Evolutionary conservation across 2,329 filamentous ascomycete genomes (phyloP).

Genomic region (Fusarium sp.): DNA sequence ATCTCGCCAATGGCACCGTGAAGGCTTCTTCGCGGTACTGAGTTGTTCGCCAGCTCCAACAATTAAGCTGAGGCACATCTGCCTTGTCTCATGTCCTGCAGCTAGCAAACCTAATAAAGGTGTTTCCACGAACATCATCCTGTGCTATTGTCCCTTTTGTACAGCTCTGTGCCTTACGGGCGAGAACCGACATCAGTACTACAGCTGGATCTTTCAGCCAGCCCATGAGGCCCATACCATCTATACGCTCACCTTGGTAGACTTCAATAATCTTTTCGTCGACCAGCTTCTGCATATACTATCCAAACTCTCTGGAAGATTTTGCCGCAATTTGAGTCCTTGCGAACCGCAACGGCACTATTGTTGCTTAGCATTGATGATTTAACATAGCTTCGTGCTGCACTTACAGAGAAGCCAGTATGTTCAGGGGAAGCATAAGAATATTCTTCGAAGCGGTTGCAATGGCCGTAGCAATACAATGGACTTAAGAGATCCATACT

Average conservation of each 20-base stretch:
- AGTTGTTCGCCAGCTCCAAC: slow-evolving; percentile 71
- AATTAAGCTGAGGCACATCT: slow-evolving; percentile 77
- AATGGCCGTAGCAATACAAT: slow-evolving; percentile 68
- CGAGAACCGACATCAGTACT: slow-evolving; percentile 12
- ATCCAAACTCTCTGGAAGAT: slow-evolving; percentile 68
- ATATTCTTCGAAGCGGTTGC: slow-evolving; percentile 69
- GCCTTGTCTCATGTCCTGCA: slow-evolving; percentile 83
- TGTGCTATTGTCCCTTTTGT: slow-evolving; percentile 57
- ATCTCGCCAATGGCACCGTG: slow-evolving; percentile 75
- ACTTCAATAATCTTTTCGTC: slow-evolving; percentile 63
- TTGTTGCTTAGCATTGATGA: slow-evolving; percentile 3
- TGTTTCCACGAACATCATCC: slow-evolving; percentile 76
- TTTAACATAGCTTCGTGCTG: not conserved
- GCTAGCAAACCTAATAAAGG: slow-evolving; percentile 68
- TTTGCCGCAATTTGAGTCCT: slow-evolving; percentile 59
- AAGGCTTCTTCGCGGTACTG: slow-evolving; percentile 68
- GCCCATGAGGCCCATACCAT: slow-evolving; percentile 62
- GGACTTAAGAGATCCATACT: slow-evolving; percentile 57
- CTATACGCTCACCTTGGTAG: slow-evolving; percentile 46
- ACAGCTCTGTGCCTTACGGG: slow-evolving; percentile 11
- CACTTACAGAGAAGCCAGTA: slow-evolving; percentile 62
- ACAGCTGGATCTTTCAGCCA: slow-evolving; percentile 55
- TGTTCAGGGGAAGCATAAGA: slow-evolving; percentile 65
- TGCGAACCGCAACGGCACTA: slow-evolving; percentile 59
- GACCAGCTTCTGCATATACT: slow-evolving; percentile 76